Conservation (phyloP, 257 asterid genomes). For the Nicotiana otophora region DNA sequence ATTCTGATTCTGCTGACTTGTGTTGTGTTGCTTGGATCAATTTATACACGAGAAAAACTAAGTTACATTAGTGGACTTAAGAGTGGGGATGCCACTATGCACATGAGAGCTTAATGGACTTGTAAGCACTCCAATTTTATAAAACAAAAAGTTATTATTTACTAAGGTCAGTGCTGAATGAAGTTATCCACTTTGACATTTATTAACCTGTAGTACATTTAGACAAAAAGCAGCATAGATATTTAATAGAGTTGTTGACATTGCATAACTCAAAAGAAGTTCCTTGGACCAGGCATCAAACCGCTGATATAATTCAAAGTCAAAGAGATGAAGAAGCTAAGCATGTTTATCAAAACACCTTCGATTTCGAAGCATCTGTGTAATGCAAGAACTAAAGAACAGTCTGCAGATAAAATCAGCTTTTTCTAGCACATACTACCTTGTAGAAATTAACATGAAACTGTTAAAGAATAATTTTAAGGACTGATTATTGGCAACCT, state of each 20-base stretch:
- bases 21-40: slow-evolving; percentile 1
- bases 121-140: neutral
- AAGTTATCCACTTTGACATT: slow-evolving; percentile 23
- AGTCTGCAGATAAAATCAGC: neutral
- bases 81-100: slow-evolving; percentile 61
- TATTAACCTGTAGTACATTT: neutral
- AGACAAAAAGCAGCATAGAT: neutral
- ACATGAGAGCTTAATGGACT: slow-evolving; percentile 32
- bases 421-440: neutral
- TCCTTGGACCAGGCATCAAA: neutral
- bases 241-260: neutral
- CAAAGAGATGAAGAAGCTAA: neutral
- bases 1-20: slow-evolving; percentile 6
- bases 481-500: neutral
- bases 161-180: slow-evolving; percentile 13
- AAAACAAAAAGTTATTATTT: slow-evolving; percentile 1
- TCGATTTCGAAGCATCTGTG: neutral
- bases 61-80: slow-evolving; percentile 27
- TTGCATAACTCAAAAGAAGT: neutral
- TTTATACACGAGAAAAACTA: slow-evolving; percentile 34
- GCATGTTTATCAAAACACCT: neutral
- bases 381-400: neutral
- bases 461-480: too few species aligned
- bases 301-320: neutral
- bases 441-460: neutral